Conservation (phyloP, 345 rosid species). For the Camelina neglecta region DNA sequence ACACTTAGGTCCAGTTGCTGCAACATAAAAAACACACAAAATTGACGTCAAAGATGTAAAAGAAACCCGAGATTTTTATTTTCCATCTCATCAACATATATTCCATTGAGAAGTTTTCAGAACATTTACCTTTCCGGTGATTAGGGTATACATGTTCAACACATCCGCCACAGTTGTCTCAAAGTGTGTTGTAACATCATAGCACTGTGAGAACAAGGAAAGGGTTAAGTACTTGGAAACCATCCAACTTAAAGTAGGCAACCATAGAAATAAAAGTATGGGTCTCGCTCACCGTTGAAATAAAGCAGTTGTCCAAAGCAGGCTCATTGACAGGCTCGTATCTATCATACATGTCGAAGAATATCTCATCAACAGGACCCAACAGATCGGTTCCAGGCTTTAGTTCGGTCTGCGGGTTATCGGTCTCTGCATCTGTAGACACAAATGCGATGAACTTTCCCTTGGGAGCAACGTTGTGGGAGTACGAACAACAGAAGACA, state of each 20-base stretch:
- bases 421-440: constrained; percentile 91
- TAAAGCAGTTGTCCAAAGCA: constrained; percentile 71
- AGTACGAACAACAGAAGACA: constrained; percentile 92
- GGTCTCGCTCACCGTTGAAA: constrained; percentile 66
- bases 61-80: not conserved
- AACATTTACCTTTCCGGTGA: constrained; percentile 49
- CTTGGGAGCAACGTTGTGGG: constrained; percentile 92
- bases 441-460: constrained; percentile 94
- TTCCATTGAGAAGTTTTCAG: not conserved
- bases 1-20: constrained; percentile 49
- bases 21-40: constrained; percentile 7
- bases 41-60: not conserved
- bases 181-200: constrained; percentile 53
- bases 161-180: constrained; percentile 51
- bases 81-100: not conserved
- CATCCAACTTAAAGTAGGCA: not conserved
- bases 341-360: constrained; percentile 84
- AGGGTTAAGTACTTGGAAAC: not conserved
- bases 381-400: constrained; percentile 82
- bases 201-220: constrained; percentile 36
- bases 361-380: constrained; percentile 79
- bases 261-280: not conserved
- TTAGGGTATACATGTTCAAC: constrained; percentile 47
- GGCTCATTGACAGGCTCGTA: constrained; percentile 63
- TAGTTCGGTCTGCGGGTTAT: constrained; percentile 73